Percentiles rank a stretch among this genome's conserved stretches.
These are phyloP conservation scores for Heterobasidion parviporum DNA, from an alignment of 1,284 basidiomycete genomes.

Conservation along the genomic window DNA sequence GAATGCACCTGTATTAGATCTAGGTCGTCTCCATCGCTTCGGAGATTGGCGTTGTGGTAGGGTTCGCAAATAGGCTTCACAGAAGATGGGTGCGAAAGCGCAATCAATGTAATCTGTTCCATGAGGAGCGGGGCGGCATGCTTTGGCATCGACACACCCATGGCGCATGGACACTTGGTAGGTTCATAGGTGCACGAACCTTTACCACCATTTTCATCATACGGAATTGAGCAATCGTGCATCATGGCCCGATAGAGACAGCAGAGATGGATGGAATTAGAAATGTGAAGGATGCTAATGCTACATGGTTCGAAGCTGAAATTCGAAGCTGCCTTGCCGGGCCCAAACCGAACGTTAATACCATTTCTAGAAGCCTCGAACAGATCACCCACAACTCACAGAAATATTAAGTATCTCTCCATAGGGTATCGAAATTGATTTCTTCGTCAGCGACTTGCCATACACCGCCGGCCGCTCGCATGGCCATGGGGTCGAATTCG, in stretches of 20 bases:
- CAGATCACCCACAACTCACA: neutral
- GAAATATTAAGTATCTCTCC: constrained; percentile 38
- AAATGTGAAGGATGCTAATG: constrained; percentile 1
- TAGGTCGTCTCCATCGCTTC: too few species aligned
- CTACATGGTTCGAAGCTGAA: neutral
- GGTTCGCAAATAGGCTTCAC: too few species aligned
- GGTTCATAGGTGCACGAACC: neutral
- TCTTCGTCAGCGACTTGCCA: constrained; percentile 32
- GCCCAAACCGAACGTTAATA: neutral
- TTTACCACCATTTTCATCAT: neutral
- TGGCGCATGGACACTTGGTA: neutral
- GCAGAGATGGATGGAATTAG: neutral
- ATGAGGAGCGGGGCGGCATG: too few species aligned
- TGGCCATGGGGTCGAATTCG: constrained; percentile 48
- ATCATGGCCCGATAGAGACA: neutral
- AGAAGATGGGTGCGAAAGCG: too few species aligned
- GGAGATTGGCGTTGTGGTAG: too few species aligned
- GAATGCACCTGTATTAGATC: too few species aligned
- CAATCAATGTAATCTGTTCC: too few species aligned
- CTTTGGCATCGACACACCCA: neutral
- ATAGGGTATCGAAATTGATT: constrained; percentile 34
- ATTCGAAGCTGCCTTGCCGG: neutral
- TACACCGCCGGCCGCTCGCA: constrained; percentile 32
- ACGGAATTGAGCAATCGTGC: neutral
- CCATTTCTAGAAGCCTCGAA: neutral